Evolutionary conservation across 352 stramenopile species (phyloP).

Genomic region (Pythium oligandrum): DNA sequence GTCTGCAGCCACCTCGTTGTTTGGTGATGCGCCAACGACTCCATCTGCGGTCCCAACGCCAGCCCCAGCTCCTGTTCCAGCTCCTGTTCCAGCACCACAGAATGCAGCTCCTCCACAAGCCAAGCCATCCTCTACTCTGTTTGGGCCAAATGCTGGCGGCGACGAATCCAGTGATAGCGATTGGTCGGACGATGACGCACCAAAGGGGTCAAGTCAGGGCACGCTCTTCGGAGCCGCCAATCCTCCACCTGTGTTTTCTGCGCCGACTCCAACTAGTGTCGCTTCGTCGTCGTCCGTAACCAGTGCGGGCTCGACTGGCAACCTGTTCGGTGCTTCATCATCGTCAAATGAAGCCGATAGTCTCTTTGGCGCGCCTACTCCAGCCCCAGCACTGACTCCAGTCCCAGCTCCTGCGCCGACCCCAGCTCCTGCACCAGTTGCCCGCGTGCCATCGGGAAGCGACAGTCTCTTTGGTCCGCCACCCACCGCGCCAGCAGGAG

Average conservation of each 20-base stretch:
- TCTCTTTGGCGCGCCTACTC: conserved; percentile 1
- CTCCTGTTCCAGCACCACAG: conserved; percentile 7
- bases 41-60: conserved; percentile 5
- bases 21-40: conserved; percentile 3
- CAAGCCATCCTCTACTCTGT: conserved; percentile 12
- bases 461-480: conserved; percentile 26
- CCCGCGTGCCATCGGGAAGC: conserved; percentile 2
- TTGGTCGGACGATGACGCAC: conserved; percentile 21
- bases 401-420: conserved; percentile 2
- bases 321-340: too few relatives aligned
- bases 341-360: too few relatives aligned
- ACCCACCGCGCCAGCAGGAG: conserved; percentile 11
- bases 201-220: conserved; percentile 6
- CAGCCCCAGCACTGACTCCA: conserved; percentile 14
- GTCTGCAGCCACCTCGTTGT: too few relatives aligned
- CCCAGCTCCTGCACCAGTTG: conserved; percentile 3
- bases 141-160: conserved; percentile 10
- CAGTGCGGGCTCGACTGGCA: too few relatives aligned
- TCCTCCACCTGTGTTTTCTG: neutral
- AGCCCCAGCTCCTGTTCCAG: conserved; percentile 9
- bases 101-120: neutral
- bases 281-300: too few relatives aligned
- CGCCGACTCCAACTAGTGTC: too few relatives aligned
- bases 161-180: conserved; percentile 19
- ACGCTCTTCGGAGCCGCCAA: conserved; percentile 8